Base-by-base conservation (phyloP, 345 rosid genomes). In the Camelina laxa region DNA sequence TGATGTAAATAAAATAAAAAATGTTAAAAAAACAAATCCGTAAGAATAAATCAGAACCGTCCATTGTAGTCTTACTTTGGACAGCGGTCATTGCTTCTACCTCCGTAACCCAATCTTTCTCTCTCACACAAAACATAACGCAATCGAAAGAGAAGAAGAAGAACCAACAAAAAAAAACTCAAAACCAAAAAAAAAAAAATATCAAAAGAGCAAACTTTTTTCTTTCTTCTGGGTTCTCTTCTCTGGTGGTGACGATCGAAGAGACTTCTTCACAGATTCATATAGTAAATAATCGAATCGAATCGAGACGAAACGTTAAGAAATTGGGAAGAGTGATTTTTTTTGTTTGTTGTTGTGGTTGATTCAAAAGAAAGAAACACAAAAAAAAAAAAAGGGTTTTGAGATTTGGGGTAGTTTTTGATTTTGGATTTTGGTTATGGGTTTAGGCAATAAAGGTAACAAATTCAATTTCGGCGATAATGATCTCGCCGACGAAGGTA, bases 361-460 rank as follows among this genome's bases (percentile, higher is more conserved):
- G 51, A 53, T 53, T 76, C 44, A 53, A 42, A 15, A 65, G 42
- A 42, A 36, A 42, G 20, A 4, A 74, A 3, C 4, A 24, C 2
- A 8, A 36, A 58, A 16, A 47, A 35, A 30, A 30, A 11, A 74
- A 59, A 17, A 44, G 72, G 84, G 79, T 70, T 76, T 72, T 77
- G 65, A 42, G 76, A 21, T 67, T 62, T 57, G 64, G 64, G 73
- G 80, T 70, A 62, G 36, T 70, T 74, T 70, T 61, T 17, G 42
- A 75, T 49, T 27, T 65, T 39, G 61, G 67, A 49, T 72, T 74
- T 54, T 61, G 59, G 65, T 74, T 44, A 95, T 95, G 99, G 97
- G 98, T 54, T 83, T 95, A 80, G 93, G 94, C 51, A 82, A 71
- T 59, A 79, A 79, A 35, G 67, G 56, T 74, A 72, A 81, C 65